phyloP scores from a whole-genome alignment of 148 eudicot genomes.

The Polygonum maritimum region DNA sequence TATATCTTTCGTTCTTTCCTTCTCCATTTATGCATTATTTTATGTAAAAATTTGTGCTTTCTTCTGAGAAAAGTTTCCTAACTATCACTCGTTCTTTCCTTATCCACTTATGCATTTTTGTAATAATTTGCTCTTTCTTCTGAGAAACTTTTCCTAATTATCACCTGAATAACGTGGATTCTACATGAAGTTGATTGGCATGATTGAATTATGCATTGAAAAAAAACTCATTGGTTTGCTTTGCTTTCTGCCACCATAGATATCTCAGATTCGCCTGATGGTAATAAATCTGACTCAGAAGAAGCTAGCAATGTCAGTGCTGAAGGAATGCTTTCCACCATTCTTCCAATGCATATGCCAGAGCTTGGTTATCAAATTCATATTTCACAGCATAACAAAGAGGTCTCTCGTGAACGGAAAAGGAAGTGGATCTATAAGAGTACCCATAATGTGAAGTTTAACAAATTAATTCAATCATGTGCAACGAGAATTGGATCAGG shows the following conservation, averaged over 20 bases:
- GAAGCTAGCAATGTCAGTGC: neutral
- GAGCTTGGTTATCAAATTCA: conserved; percentile 3
- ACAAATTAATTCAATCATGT: conserved; percentile 39
- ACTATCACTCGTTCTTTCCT: neutral
- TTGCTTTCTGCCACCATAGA: neutral
- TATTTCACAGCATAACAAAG: conserved; percentile 40
- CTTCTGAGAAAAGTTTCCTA: neutral
- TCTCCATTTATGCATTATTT: neutral
- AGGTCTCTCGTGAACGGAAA: conserved; percentile 50
- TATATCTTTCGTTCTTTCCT: neutral
- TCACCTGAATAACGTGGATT: neutral
- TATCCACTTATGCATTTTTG: neutral
- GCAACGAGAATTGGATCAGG: conserved; percentile 51
- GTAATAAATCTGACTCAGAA: neutral
- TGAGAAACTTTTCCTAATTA: neutral
- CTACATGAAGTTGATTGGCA: neutral
- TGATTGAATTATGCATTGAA: neutral
- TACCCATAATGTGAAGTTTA: conserved; percentile 37
- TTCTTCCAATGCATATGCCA: neutral
- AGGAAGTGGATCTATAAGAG: conserved; percentile 58
- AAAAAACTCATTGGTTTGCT: neutral
- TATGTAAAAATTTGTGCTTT: neutral
- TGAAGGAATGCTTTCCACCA: neutral
- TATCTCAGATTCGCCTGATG: neutral
- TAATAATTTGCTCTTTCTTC: neutral